Base-by-base conservation (phyloP, 345 rosid genomes). In the Rhodamnia argentea region DNA sequence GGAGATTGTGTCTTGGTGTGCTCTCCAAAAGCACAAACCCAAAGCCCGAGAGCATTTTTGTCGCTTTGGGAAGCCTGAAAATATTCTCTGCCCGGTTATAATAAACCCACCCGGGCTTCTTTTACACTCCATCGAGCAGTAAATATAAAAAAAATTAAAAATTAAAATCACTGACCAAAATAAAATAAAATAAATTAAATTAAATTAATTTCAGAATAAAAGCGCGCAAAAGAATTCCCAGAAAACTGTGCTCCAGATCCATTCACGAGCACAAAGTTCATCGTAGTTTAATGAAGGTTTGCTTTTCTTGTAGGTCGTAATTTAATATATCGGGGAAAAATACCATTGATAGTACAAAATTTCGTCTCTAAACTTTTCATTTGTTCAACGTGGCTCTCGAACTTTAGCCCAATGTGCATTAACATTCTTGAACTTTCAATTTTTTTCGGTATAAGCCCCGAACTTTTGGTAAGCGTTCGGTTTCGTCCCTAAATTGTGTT, bases 11-110 rank as follows among this genome's bases (percentile, higher is more conserved):
- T 86, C 62, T 90, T 44, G 91, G 82, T 47, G 91, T 85, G 90
- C 83, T 84, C 81, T 4, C 44, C 27, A 24, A 37, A 70, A 59
- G 24, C 76, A 40, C 27, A 84, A 76, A 42, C 85, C 88, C 92
- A 37, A 87, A 85, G 83, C 85, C 87, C 88, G 64, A 90, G 89
- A 85, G 95, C 75, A 94, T 93, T 88, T 93, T 93, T 93, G 96
- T 94, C 94, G 94, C 90, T 85, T 92, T 91, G 92, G 96, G 92
- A 93, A 90, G 83, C 87, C 88, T 91, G 90, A 91, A 37, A 94
- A 37, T 94, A 94, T 94, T 93, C 94, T 59, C 88, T 76, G 27
- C 52, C 57, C 85, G 54, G 44, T 10, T 32, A 54, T 40, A 29
- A 81, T 75, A 74, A 53, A 3, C 42, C 23, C 78, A 47, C 42